Conservation (phyloP, 1,284 basidiomycete genomes). For the Moesziomyces sp. region DNA sequence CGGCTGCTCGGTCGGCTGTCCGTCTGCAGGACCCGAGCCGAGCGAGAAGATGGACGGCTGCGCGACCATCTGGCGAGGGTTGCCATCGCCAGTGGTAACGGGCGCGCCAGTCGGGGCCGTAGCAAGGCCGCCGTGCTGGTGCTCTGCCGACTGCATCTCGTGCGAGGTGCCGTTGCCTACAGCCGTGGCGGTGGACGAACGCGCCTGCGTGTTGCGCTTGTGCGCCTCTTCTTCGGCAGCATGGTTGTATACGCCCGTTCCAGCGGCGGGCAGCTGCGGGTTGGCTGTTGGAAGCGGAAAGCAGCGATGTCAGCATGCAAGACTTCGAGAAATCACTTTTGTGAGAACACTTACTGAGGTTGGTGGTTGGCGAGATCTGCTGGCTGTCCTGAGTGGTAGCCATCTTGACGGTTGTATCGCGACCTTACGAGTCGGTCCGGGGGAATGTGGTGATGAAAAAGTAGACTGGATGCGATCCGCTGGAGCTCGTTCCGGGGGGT, state of each 20-base stretch:
- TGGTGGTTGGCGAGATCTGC: slow-evolving; percentile 30
- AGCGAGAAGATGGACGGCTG: slow-evolving; percentile 41
- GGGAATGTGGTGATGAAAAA: background rate
- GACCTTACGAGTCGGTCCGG: background rate
- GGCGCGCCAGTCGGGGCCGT: slow-evolving; percentile 35
- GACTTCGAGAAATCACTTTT: background rate
- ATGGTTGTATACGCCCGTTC: slow-evolving; percentile 27
- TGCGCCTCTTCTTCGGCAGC: slow-evolving; percentile 5
- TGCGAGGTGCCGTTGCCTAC: slow-evolving; percentile 6
- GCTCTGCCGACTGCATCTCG: background rate
- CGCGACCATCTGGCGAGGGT: slow-evolving; percentile 25
- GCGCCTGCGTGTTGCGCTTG: background rate
- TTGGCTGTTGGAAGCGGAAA: slow-evolving; percentile 15
- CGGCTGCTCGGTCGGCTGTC: slow-evolving; percentile 1
- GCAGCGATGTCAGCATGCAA: background rate
- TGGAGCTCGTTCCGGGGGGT: too few species aligned
- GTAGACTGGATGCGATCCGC: too few species aligned
- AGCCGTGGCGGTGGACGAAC: slow-evolving; percentile 15
- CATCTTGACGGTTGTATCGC: slow-evolving; percentile 9
- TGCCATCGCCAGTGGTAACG: slow-evolving; percentile 23
- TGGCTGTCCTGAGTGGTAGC: slow-evolving; percentile 3
- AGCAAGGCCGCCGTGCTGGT: slow-evolving; percentile 30
- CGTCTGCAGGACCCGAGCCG: slow-evolving; percentile 6
- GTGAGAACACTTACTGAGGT: slow-evolving; percentile 18
- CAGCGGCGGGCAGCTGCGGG: slow-evolving; percentile 28